Evolutionary conservation across 305 asterid genomes (phyloP), one percentile per base, ranked within the genome.

Genomic region (Ilex paraguariensis): DNA sequence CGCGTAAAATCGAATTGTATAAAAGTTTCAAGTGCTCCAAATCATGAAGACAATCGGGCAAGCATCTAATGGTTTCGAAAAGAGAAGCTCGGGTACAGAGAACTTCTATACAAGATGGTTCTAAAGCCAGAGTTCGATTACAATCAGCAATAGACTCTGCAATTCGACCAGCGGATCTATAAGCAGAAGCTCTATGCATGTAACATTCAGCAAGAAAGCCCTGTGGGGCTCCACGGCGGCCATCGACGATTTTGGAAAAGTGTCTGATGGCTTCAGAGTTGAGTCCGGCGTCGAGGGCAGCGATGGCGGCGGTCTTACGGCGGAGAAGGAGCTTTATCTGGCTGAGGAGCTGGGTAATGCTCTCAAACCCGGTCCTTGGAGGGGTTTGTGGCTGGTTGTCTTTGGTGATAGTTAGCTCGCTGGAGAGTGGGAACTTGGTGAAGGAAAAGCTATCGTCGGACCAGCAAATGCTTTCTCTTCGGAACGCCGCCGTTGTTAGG

Each of bases 71-170:
- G 36, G 90, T 56, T 57, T 92, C 97, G 55, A 87, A 89, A 9
- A 92, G 53, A 9, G 84, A 58, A 0, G 98, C 98, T 70, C 98
- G 64, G 2, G 83, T 70, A 52, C 83, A 71, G 54, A 92, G 85
- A 5, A 97, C 97, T 36, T 76, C 87, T 28, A 85, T 81, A 84
- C 82, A 92, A 56, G 91, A 87, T 13, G 97, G 86, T n/a, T 92
- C 88, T 6, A 92, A 64, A 0, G 98, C 96, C 2, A 92, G 78
- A 2, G 97, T 87, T n/a, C 78, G 60, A 28, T 92, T 92, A 69
- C 95, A 92, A 64, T 92, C 98, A 0, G 98, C 95, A 0, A 92
- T 87, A 0, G 97, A 96, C 42, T 92, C 98, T 0, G 96, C 95
- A 2, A 87, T 54, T 55, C 97, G 73, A 2, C 96, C 96, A 3